Evolutionary conservation across 805 yeast genomes (phyloP), one percentile per base, ranked within the genome.

Genomic region (Kluyveromyces dobzhanskii): DNA sequence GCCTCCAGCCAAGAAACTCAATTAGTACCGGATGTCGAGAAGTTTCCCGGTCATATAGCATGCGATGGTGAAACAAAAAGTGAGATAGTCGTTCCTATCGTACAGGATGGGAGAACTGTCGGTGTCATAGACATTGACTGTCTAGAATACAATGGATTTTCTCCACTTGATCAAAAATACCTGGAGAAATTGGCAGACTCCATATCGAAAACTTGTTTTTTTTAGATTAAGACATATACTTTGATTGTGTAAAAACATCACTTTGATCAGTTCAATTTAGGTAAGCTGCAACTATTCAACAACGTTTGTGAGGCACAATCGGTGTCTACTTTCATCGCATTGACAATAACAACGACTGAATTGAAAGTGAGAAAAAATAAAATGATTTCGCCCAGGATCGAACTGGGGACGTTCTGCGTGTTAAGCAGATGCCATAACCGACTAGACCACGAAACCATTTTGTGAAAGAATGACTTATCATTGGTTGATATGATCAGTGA

Each of bases 391-490:
- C 97, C 97, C 97, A 88, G 97, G 97, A 86, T 90, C 96, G 97
- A 90, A 90, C 97, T 87, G 97, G 97, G 96, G 97, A 90, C 97
- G 88, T 85, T 85, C 92, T 86, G 95, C 96, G 97, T 88, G 97
- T 88, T 86, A 87, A 85, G 96, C 96, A 87, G 92, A 85, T 85
- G 97, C 95, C 96, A 88, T 88, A 78, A 87, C 96, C 96, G 70
- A 87, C 96, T 87, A 87, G 95, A 87, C 97, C 96, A 87, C 87
- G 80, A 78, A 80, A 79, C 94, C 92, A 65, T 44, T 9, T 21
- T 21, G 24, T 21, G 24, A 21, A n/a, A n/a, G n/a, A n/a, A n/a
- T n/a, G n/a, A n/a, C n/a, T n/a, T n/a, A n/a, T n/a, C n/a, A n/a
- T n/a, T n/a, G n/a, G n/a, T n/a, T n/a, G n/a, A n/a, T n/a, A n/a